phyloP scores from a whole-genome alignment of 1,284 basidiomycete genomes.

The Cutaneotrichosporon cutaneum region DNA sequence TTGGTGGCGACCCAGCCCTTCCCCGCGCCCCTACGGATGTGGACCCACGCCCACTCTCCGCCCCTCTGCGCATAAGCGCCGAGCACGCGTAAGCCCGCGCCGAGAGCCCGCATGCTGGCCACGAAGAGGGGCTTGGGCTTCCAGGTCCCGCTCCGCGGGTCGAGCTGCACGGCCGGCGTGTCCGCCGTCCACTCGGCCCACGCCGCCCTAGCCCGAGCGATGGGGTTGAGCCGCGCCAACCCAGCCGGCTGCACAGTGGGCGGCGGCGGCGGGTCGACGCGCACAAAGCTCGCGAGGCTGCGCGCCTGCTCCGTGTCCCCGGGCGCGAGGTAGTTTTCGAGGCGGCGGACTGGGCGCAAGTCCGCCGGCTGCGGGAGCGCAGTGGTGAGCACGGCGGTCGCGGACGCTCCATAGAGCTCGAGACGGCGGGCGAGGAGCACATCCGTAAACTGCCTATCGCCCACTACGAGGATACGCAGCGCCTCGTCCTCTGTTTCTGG shows the following conservation, averaged over 20 bases:
- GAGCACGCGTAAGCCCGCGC: background rate
- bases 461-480: constrained; percentile 69
- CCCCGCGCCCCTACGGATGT: background rate
- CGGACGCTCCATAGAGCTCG: constrained; percentile 25
- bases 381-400: constrained; percentile 41
- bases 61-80: background rate
- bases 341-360: constrained; percentile 41
- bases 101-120: background rate
- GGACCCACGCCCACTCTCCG: background rate
- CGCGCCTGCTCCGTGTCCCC: constrained; percentile 16
- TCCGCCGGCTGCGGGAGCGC: constrained; percentile 44
- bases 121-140: constrained; percentile 14
- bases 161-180: constrained; percentile 25
- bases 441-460: constrained; percentile 89
- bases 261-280: constrained; percentile 12
- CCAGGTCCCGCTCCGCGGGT: constrained; percentile 28
- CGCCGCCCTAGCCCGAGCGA: background rate
- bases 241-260: background rate
- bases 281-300: constrained; percentile 29
- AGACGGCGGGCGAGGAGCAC: constrained; percentile 76
- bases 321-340: constrained; percentile 42
- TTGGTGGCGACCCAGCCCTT: background rate
- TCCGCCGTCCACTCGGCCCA: constrained; percentile 20
- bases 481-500: constrained; percentile 25
- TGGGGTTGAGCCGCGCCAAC: constrained; percentile 8